phyloP scores from a whole-genome alignment of 352 stramenopile species.

The Pilasporangium apinafurcum region DNA sequence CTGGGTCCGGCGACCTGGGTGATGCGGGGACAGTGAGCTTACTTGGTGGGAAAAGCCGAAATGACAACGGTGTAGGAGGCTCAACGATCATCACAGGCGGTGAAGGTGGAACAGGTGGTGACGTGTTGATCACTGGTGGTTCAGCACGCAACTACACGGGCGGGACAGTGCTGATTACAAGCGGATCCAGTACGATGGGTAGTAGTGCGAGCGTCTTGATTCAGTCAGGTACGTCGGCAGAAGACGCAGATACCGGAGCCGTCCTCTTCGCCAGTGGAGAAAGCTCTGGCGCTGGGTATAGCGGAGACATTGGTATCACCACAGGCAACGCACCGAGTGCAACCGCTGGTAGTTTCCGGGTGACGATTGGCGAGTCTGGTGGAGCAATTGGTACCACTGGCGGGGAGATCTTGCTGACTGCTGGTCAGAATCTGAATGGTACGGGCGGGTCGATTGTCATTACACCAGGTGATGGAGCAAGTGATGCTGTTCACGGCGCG shows the following conservation, averaged over 20 bases:
- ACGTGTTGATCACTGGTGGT: conserved; percentile 15
- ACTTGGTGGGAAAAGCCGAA: conserved; percentile 13
- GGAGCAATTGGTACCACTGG: conserved; percentile 6
- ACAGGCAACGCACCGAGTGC: conserved; percentile 19
- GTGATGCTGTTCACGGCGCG: conserved; percentile 11
- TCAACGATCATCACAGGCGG: conserved; percentile 18
- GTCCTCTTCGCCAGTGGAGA: conserved; percentile 22
- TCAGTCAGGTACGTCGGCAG: conserved; percentile 10
- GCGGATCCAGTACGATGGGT: conserved; percentile 8
- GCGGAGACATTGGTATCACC: conserved; percentile 23
- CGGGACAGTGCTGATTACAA: conserved; percentile 15
- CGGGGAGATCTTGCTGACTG: conserved; percentile 23
- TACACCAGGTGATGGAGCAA: conserved; percentile 26
- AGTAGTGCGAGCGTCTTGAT: conserved; percentile 12
- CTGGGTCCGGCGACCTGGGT: conserved; percentile 9
- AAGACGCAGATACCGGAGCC: conserved; percentile 16
- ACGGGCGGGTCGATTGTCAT: conserved; percentile 32
- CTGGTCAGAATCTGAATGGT: conserved; percentile 21
- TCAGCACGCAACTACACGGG: conserved; percentile 6
- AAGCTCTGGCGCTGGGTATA: conserved; percentile 19
- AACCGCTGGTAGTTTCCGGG: conserved; percentile 26
- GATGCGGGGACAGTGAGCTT: conserved; percentile 13
- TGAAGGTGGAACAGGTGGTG: conserved; percentile 15
- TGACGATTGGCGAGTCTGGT: conserved; percentile 26
- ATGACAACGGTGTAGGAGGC: conserved; percentile 21